Evolutionary conservation across 2,329 filamentous ascomycete genomes (phyloP).

Genomic region (Aspergillus brasiliensis): DNA sequence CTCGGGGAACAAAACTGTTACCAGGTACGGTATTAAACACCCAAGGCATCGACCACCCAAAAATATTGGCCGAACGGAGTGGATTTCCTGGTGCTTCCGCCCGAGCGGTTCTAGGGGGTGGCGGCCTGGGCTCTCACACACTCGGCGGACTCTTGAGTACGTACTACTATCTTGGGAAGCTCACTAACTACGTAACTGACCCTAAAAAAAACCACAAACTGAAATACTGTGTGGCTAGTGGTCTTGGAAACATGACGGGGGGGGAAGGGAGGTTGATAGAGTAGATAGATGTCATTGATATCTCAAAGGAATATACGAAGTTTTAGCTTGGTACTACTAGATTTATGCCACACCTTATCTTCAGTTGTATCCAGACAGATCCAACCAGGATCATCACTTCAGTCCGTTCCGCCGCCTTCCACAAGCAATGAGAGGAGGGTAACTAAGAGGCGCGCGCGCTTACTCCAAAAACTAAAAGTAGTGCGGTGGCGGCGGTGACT

Average conservation of each 20-base stretch:
- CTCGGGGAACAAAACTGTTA: constrained; percentile 11
- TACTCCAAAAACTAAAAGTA: too few relatives aligned
- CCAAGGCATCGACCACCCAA: constrained; percentile 16
- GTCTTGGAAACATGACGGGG: neutral
- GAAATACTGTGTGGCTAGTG: constrained; percentile 1
- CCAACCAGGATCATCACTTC: neutral
- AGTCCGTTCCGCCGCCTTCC: neutral
- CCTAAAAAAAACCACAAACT: constrained; percentile 14
- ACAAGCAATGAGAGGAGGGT: too few relatives aligned
- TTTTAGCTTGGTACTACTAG: too few relatives aligned
- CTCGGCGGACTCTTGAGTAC: neutral
- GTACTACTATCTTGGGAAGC: constrained; percentile 9
- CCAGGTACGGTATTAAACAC: constrained; percentile 22
- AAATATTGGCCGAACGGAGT: constrained; percentile 18
- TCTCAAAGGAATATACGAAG: too few relatives aligned
- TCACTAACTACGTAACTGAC: neutral
- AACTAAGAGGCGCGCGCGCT: too few relatives aligned
- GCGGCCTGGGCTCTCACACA: constrained; percentile 25
- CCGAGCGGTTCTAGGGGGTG: constrained; percentile 37
- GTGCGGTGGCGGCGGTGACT: constrained; percentile 19
- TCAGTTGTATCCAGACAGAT: neutral
- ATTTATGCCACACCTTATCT: neutral
- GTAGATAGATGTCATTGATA: too few relatives aligned
- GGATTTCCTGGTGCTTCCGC: constrained; percentile 25
- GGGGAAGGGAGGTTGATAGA: too few relatives aligned